Evolutionary conservation across 1,139 yeast species (phyloP).

Genomic region (Lodderomyces elongisporus): DNA sequence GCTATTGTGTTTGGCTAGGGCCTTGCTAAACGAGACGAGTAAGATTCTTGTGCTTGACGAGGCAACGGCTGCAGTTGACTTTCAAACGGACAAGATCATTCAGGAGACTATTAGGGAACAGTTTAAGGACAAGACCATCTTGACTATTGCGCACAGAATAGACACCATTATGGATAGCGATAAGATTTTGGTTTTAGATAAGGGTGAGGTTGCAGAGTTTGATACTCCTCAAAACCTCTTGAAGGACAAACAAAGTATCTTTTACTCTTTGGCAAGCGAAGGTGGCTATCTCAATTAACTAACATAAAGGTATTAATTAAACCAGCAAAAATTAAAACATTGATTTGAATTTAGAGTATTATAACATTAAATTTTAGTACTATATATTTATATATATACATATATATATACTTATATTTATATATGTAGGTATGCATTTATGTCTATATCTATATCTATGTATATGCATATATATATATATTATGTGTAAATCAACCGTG

Average conservation of each 20-base stretch:
- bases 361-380: constrained; percentile 1
- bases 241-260: constrained; percentile 19
- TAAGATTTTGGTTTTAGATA: constrained; percentile 62
- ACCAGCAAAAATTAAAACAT: no score
- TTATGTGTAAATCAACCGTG: no score
- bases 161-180: constrained; percentile 82
- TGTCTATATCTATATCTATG: neutral
- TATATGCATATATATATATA: no score
- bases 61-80: constrained; percentile 85
- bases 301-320: no score
- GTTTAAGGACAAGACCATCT: constrained; percentile 62
- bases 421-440: neutral
- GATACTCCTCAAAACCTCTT: constrained; percentile 41
- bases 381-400: neutral
- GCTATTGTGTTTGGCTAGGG: constrained; percentile 70
- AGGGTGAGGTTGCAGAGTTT: constrained; percentile 66
- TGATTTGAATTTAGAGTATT: neutral
- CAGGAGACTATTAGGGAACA: constrained; percentile 68
- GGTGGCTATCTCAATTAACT: constrained; percentile 18
- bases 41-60: constrained; percentile 70
- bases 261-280: constrained; percentile 29
- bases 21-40: constrained; percentile 52
- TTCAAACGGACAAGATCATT: constrained; percentile 69
- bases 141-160: constrained; percentile 79
- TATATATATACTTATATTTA: no score